Percentiles rank a stretch among this genome's conserved stretches.
Conservation (phyloP, 1,284 basidiomycete genomes). For the Microbotryum scabiosae region DNA sequence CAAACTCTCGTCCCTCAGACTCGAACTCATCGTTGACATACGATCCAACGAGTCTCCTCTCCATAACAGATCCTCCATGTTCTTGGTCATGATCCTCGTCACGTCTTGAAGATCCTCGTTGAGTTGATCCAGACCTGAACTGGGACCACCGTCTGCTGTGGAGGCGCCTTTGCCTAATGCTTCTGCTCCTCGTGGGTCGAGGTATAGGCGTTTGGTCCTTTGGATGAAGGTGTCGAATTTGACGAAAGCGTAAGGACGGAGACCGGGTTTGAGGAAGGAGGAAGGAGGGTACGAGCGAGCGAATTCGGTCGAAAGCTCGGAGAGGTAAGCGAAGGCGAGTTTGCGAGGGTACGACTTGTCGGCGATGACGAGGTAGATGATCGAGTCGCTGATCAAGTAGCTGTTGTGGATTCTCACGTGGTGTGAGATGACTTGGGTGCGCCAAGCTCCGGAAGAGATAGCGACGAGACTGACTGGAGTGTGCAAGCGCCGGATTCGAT, state of each 20-base stretch:
- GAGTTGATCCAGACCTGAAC: constrained; percentile 59
- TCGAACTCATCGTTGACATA: constrained; percentile 97
- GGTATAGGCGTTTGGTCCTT: constrained; percentile 89
- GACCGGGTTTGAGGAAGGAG: constrained; percentile 33
- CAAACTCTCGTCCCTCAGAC: constrained; percentile 91
- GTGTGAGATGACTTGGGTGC: background rate
- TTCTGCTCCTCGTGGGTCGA: constrained; percentile 80
- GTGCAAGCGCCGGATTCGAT: constrained; percentile 94
- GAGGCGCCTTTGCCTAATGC: constrained; percentile 37
- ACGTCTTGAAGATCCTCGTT: constrained; percentile 97
- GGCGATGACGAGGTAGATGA: constrained; percentile 89
- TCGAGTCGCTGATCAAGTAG: constrained; percentile 87
- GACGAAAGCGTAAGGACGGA: constrained; percentile 84
- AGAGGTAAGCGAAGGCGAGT: constrained; percentile 93
- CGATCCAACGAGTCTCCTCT: constrained; percentile 91
- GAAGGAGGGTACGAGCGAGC: constrained; percentile 34
- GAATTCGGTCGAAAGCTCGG: constrained; percentile 95
- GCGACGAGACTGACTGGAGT: constrained; percentile 58
- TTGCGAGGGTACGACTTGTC: constrained; percentile 97
- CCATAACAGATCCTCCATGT: constrained; percentile 99
- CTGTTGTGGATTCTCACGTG: constrained; percentile 44
- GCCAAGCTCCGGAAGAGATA: background rate
- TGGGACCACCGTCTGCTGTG: background rate
- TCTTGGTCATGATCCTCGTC: constrained; percentile 99
- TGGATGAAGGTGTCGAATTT: constrained; percentile 99